Evolutionary conservation across 306 rosid species (phyloP), one percentile per base, ranked within the genome.

Genomic region (Cucurbita moschata): DNA sequence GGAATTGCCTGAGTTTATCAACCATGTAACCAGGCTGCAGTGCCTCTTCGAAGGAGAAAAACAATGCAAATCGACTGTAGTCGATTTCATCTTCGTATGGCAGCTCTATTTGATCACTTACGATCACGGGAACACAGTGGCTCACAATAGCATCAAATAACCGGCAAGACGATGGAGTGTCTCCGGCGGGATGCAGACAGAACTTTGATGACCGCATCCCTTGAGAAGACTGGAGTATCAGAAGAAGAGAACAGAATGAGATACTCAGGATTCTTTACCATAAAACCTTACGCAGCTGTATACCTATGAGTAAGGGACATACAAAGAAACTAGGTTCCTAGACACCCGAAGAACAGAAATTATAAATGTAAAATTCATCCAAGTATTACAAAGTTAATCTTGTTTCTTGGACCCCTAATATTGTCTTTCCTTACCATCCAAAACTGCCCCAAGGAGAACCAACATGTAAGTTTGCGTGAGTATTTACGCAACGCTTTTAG

Each of bases 101-200:
- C 79, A 95, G 99, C 80, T 95, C 99, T 72, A 95, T 91, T 81
- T 88, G 92, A 79, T 95, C 97, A 69, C 99, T 95, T 64, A 95
- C 96, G 38, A 95, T 87, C 80, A 95, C 91, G 11, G 99, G 99
- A 81, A 95, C 82, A 78, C 99, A 91, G 82, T 95, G 97, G 82
- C 96, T 95, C 77, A 87, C 97, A 23, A 95, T 91, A 72, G 97
- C 99, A 85, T 95, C 96, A 78, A 95, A 95, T 54, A 91, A 87
- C 74, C 99, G 97, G 78, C 99, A 95, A 60, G 99, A 95, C 5
- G 99, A 95, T 9, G 99, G 97, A 46, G 99, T 91, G 81, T 95
- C 99, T 79, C 99, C 97, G 0, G 99, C 97, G 13, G 97, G 97
- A 82, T 91, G 83, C 81, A 95, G 85, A 83, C 99, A 91, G 82